Percentiles rank a stretch among this genome's conserved stretches.
Evolutionary conservation across 441 rosid species (phyloP).

Genomic region (Erodium trifolium): DNA sequence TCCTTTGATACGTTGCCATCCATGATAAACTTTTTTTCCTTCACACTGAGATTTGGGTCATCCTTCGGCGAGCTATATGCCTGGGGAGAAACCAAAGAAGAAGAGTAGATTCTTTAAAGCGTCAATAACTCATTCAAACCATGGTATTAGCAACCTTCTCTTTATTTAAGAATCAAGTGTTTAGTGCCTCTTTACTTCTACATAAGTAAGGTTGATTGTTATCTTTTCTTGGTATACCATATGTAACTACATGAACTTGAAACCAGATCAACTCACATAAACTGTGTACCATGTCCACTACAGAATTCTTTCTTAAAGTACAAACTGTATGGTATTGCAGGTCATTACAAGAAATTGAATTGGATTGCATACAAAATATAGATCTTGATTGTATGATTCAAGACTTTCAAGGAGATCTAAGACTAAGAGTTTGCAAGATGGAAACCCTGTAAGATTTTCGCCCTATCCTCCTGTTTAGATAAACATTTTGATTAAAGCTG

Average conservation of each 20-base stretch:
- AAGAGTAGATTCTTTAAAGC: conserved; percentile 1
- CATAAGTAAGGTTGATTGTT: no score
- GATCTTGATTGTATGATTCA: background rate
- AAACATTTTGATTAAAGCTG: background rate
- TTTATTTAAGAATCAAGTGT: no score
- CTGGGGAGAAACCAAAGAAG: conserved; percentile 33
- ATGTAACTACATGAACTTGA: background rate
- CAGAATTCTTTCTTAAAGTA: background rate
- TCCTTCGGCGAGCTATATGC: conserved; percentile 86
- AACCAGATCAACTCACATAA: background rate
- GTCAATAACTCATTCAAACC: background rate
- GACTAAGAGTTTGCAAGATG: background rate
- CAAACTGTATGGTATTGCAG: no score
- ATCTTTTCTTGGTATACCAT: no score
- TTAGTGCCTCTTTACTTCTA: no score
- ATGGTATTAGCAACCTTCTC: no score
- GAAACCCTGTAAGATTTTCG: background rate
- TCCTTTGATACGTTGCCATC: conserved; percentile 60
- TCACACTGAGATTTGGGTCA: conserved; percentile 61
- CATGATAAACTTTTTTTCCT: conserved; percentile 58
- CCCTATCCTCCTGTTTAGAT: background rate
- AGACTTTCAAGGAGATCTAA: background rate
- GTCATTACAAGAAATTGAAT: no score
- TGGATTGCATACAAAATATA: background rate
- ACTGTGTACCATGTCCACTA: background rate